Base-by-base conservation (phyloP, 2,329 filamentous ascomycete genomes). In the Cadophora gregata region DNA sequence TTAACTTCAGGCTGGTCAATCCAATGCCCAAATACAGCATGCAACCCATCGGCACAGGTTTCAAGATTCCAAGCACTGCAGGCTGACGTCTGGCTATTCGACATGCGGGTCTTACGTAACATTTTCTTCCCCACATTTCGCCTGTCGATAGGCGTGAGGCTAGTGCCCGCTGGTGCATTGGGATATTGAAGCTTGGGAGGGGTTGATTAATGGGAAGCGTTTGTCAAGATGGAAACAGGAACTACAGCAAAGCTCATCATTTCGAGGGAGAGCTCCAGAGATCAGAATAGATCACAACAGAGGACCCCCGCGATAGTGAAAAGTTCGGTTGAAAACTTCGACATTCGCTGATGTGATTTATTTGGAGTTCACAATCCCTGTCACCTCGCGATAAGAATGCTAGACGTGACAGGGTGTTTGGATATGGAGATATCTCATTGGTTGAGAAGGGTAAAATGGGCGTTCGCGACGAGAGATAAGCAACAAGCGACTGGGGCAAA, bases 51-150 rank as follows among this genome's bases (percentile, higher is more conserved):
- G 38, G 38, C 62, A 6, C 29, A 9, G 33, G 10, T 36, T 48
- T 36, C n/a, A 50, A 58, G n/a, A n/a, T n/a, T 27, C 42, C 25
- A 29, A 51, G 50, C 12, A 36, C 10, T 51, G 59, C 31, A 25
- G 19, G 27, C 31, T 62, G 45, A 62, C 59, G 59, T 53, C 47
- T 38, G 42, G n/a, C 5, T 29, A 3, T 62, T 51, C 27, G 31
- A 14, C 25, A 51, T 27, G 38, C 51, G 31, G 50, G 6, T 60
- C 59, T 67, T 65, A 67, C 66, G 66, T 67, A 67, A 65, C 59
- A 42, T 51, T 62, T 67, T 63, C 66, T 65, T 59, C 62, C 66
- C 66, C 66, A 62, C 58, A 63, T 27, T 59, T 58, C 31, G 33
- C 58, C 29, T 21, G 12, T 42, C 51, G 65, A 66, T 62, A 58